Evolutionary conservation across 805 yeast genomes (phyloP).

Genomic region (Metschnikowia santaceciliae): DNA sequence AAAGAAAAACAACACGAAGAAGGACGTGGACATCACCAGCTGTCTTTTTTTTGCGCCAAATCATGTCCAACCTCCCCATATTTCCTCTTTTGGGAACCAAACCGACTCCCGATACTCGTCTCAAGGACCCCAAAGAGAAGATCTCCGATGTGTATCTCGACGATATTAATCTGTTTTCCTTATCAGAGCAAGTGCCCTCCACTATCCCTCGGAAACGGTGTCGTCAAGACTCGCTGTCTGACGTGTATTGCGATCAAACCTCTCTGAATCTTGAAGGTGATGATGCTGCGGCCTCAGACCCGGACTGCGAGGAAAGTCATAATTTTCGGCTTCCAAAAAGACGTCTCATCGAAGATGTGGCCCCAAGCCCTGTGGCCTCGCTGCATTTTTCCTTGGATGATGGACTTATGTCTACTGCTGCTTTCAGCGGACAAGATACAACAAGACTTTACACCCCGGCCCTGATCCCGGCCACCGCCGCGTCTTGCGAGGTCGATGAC

Average conservation of each 20-base stretch:
- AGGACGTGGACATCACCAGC: background rate
- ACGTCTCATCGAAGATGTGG: constrained; percentile 21
- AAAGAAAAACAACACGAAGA: background rate
- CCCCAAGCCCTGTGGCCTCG: background rate
- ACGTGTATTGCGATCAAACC: constrained; percentile 12
- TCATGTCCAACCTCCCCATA: constrained; percentile 5
- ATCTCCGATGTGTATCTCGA: constrained; percentile 32
- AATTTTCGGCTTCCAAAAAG: constrained; percentile 32
- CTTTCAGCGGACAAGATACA: background rate
- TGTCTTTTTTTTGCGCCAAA: background rate
- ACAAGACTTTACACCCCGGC: background rate
- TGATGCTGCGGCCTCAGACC: background rate
- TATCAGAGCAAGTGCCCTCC: constrained; percentile 11
- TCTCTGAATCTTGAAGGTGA: constrained; percentile 17
- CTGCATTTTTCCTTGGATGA: background rate
- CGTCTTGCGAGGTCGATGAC: background rate
- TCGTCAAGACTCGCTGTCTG: constrained; percentile 21
- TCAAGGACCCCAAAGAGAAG: constrained; percentile 28
- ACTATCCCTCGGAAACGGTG: constrained; percentile 19
- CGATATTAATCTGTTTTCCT: constrained; percentile 24
- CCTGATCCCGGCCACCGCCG: background rate
- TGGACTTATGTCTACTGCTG: background rate
- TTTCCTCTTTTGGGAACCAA: constrained; percentile 31
- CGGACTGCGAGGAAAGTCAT: background rate
- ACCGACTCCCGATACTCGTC: constrained; percentile 30